These are phyloP conservation scores for Alnus glutinosa DNA, from an alignment of 306 rosid genomes.

Conservation along the genomic window DNA sequence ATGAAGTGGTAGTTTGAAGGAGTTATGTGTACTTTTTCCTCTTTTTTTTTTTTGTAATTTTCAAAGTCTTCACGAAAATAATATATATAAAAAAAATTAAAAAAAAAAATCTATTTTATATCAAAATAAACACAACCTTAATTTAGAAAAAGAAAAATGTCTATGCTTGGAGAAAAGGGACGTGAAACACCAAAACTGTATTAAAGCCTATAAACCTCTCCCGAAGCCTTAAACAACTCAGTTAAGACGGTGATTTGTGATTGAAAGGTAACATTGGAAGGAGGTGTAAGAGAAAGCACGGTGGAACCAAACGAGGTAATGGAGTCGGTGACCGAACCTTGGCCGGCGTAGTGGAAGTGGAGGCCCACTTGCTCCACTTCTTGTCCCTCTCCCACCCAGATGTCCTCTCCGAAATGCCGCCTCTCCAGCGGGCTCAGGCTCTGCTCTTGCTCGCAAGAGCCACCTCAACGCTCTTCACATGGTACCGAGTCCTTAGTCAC, in stretches of 20 bases:
- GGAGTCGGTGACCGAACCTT: conserved; percentile 62
- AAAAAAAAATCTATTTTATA: no score
- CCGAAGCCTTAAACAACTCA: neutral
- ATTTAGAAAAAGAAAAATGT: no score
- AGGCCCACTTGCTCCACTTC: conserved; percentile 44
- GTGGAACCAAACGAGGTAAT: conserved; percentile 61
- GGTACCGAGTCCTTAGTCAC: conserved; percentile 32
- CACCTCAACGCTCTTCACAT: conserved; percentile 63
- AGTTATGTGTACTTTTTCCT: no score
- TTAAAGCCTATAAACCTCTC: neutral
- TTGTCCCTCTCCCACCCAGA: conserved; percentile 65
- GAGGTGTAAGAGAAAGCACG: conserved; percentile 36
- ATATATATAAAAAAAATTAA: no score
- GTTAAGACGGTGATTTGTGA: neutral
- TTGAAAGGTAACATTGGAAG: conserved; percentile 39
- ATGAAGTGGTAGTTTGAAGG: no score
- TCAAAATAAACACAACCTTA: no score
- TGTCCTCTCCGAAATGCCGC: conserved; percentile 61
- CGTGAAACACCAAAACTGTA: no score
- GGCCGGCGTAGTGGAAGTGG: conserved; percentile 47
- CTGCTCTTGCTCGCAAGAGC: conserved; percentile 62
- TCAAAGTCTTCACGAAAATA: no score
- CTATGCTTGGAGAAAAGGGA: no score
- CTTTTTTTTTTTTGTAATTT: no score
- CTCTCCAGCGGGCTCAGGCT: conserved; percentile 83